Evolutionary conservation across 495 filamentous ascomycete species (phyloP).

Genomic region (Daldinia grandis): DNA sequence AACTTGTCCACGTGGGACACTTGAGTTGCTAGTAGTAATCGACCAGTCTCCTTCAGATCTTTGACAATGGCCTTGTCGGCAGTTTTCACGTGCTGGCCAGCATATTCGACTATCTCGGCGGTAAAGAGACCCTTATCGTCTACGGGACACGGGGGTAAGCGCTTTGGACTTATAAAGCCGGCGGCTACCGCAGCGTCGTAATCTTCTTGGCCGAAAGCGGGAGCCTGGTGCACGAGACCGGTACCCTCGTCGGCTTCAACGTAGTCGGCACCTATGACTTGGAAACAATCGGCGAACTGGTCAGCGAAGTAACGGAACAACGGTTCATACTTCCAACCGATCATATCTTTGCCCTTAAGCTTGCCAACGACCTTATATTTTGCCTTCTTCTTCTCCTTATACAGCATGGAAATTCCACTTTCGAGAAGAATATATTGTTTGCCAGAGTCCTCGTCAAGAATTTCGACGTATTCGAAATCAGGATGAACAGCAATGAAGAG

Average conservation of each 20-base stretch:
- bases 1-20: constrained; percentile 94
- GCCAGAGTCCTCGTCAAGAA: constrained; percentile 79
- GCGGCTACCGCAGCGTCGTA: constrained; percentile 81
- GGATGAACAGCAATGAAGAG: constrained; percentile 82
- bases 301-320: constrained; percentile 94
- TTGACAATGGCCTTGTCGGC: constrained; percentile 97
- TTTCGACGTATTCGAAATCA: constrained; percentile 93
- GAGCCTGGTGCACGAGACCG: constrained; percentile 94
- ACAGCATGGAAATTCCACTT: constrained; percentile 81
- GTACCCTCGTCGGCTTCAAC: constrained; percentile 94
- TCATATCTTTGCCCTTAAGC: constrained; percentile 85
- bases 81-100: constrained; percentile 89
- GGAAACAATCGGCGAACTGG: constrained; percentile 92
- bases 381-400: constrained; percentile 97
- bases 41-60: constrained; percentile 79
- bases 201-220: constrained; percentile 97
- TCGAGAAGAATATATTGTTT: constrained; percentile 92
- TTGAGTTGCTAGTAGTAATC: constrained; percentile 87
- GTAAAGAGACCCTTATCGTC: constrained; percentile 86
- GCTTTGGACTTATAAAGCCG: constrained; percentile 79
- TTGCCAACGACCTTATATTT: constrained; percentile 89
- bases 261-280: constrained; percentile 85
- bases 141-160: constrained; percentile 88
- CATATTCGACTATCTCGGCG: constrained; percentile 81
- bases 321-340: constrained; percentile 91